These are phyloP conservation scores for Arthroderma sp. DNA, from an alignment of 2,329 filamentous ascomycete species.

Conservation along the genomic window DNA sequence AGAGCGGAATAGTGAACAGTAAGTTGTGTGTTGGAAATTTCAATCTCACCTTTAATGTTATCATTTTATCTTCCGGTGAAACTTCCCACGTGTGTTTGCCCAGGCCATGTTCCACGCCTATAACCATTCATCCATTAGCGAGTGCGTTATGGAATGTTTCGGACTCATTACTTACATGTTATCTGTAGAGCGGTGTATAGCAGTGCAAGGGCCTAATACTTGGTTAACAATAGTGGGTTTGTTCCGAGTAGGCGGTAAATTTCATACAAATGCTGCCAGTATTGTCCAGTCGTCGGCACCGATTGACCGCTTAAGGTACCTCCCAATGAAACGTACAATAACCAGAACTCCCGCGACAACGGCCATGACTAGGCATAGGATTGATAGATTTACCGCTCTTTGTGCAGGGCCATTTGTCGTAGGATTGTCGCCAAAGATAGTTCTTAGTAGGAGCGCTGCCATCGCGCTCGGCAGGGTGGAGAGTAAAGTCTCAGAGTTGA, in stretches of 20 bases:
- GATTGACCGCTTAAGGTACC: slow-evolving; percentile 14
- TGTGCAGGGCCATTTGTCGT: neutral
- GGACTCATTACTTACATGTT: slow-evolving; percentile 2
- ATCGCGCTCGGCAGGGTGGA: neutral
- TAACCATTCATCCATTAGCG: neutral
- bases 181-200: slow-evolving; percentile 5
- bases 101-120: slow-evolving; percentile 22
- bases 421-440: neutral
- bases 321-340: slow-evolving; percentile 14
- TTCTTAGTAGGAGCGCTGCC: neutral
- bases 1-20: neutral
- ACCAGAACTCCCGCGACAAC: slow-evolving; percentile 17
- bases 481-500: neutral
- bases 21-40: neutral
- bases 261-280: slow-evolving; percentile 15
- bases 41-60: slow-evolving; percentile 9
- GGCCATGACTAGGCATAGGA: slow-evolving; percentile 12
- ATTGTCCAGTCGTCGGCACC: slow-evolving; percentile 20
- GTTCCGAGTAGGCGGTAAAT: neutral
- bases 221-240: neutral
- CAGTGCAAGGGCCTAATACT: slow-evolving; percentile 4
- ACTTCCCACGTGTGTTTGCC: slow-evolving; percentile 18
- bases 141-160: neutral
- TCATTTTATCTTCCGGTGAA: neutral
- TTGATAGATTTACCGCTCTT: neutral